Percentiles rank a stretch among this genome's conserved stretches.
Conservation (phyloP, 345 rosid species). For the Linum usitatissimum region DNA sequence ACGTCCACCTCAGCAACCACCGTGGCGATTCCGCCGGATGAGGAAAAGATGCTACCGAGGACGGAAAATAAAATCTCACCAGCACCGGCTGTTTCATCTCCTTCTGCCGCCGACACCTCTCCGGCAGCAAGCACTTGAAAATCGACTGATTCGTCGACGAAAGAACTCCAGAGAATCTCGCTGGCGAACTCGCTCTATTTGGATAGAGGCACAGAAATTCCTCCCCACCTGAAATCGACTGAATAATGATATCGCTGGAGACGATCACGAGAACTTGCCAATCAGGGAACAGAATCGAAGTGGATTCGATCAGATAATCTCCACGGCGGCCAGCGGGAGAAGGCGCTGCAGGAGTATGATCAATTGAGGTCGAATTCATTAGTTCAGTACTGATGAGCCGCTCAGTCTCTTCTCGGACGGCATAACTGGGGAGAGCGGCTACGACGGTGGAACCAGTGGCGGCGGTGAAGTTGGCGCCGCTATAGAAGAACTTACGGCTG, state of each 20-base stretch:
- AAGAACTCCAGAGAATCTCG: slow-evolving; percentile 35
- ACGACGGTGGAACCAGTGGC: background rate
- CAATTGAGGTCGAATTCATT: too few species aligned
- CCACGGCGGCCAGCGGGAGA: too few species aligned
- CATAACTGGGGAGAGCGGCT: background rate
- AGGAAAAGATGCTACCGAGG: background rate
- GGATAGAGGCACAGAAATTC: slow-evolving; percentile 44
- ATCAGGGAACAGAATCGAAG: slow-evolving; percentile 50
- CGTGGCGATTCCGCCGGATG: background rate
- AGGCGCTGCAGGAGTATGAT: too few species aligned
- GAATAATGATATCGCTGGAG: slow-evolving; percentile 14
- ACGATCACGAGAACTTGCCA: slow-evolving; percentile 63
- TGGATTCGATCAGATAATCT: slow-evolving; percentile 13
- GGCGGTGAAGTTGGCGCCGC: background rate
- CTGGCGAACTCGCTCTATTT: slow-evolving; percentile 38
- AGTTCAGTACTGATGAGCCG: too few species aligned
- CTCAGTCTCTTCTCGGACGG: too few species aligned
- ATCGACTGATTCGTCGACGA: slow-evolving; percentile 39
- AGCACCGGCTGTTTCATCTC: slow-evolving; percentile 39
- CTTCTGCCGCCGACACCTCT: slow-evolving; percentile 32
- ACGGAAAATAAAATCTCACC: background rate
- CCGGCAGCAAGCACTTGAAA: slow-evolving; percentile 54
- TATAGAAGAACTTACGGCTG: background rate
- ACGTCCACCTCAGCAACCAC: slow-evolving; percentile 39
- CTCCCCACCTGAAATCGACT: background rate